Base-by-base conservation (phyloP, 2,329 filamentous ascomycete species). In the Cladophialophora exuberans region DNA sequence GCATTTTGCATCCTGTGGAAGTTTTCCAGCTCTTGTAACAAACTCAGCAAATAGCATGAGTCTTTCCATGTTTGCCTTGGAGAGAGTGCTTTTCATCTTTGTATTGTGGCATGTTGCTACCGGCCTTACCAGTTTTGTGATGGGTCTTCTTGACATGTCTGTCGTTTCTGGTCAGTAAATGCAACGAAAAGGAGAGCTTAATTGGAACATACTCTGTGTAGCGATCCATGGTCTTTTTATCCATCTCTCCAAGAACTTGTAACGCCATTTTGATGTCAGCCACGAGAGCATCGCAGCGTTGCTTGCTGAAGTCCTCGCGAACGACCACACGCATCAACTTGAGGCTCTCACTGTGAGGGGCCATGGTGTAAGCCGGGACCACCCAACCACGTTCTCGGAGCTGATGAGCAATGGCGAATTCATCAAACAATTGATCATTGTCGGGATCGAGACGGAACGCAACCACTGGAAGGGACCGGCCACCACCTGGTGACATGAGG, bases 331-430 rank as follows among this genome's bases (percentile, higher is more conserved):
- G 86, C 78, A 97, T 84, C 82, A 97, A 87, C 81, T 96, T 95
- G 67, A 97, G 80, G 61, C 85, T 78, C 52, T 89, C 79, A 15
- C 89, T 91, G 69, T 96, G 81, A 15, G 92, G 92, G 0, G 93
- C 93, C 93, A 97, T 97, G 33, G 92, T 97, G 75, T 97, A 97
- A 0, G 93, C 93, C 0, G 93, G 93, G 0, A 97, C 89, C 25
- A 97, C 88, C 93, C 93, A 97, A 38, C 90, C 89, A 28, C 91
- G 84, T 61, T 89, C 85, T 47, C 93, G 87, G 22, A 97, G 83
- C 72, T 91, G 88, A 69, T 96, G 91, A 1, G 93, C 92, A 35
- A 91, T 75, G 1, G 87, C 81, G 58, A 91, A 92, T 72, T 92
- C 88, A 66, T 90, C 87, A 65, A 83, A 90, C 48, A 79, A 73